phyloP scores from a whole-genome alignment of 2,329 filamentous ascomycete genomes.

The Thermoascus crustaceus region DNA sequence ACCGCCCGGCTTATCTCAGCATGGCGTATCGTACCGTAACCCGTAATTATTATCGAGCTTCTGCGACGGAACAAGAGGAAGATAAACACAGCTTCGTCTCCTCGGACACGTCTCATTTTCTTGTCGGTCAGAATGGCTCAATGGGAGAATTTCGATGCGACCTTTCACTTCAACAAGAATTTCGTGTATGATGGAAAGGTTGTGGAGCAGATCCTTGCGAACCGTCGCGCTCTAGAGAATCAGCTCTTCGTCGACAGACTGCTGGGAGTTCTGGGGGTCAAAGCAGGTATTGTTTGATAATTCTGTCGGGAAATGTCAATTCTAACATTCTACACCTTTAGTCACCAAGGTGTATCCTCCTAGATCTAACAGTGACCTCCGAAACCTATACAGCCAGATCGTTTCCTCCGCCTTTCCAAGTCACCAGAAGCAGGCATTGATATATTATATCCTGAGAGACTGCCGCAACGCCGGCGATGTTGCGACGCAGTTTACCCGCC shows the following conservation, averaged over 20 bases:
- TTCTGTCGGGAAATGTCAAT: background rate
- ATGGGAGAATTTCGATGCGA: slow-evolving; percentile 57
- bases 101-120: background rate
- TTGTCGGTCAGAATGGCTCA: slow-evolving; percentile 25
- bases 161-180: slow-evolving; percentile 55
- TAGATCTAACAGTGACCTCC: slow-evolving; percentile 57
- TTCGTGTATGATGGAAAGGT: slow-evolving; percentile 56
- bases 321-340: slow-evolving; percentile 17
- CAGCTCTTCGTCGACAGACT: slow-evolving; percentile 74
- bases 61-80: background rate
- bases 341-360: slow-evolving; percentile 65
- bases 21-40: slow-evolving; percentile 10
- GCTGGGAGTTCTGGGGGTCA: slow-evolving; percentile 59
- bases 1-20: slow-evolving; percentile 18
- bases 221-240: slow-evolving; percentile 60
- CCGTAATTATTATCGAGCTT: background rate
- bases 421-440: slow-evolving; percentile 72
- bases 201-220: slow-evolving; percentile 55
- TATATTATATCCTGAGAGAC: slow-evolving; percentile 79
- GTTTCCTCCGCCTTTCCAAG: slow-evolving; percentile 55
- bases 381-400: slow-evolving; percentile 62
- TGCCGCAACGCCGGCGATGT: slow-evolving; percentile 49
- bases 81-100: background rate
- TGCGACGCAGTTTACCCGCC: slow-evolving; percentile 52
- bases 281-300: slow-evolving; percentile 56